These are phyloP conservation scores for Isatis lusitanica DNA, from an alignment of 441 rosid species.

Conservation along the genomic window DNA sequence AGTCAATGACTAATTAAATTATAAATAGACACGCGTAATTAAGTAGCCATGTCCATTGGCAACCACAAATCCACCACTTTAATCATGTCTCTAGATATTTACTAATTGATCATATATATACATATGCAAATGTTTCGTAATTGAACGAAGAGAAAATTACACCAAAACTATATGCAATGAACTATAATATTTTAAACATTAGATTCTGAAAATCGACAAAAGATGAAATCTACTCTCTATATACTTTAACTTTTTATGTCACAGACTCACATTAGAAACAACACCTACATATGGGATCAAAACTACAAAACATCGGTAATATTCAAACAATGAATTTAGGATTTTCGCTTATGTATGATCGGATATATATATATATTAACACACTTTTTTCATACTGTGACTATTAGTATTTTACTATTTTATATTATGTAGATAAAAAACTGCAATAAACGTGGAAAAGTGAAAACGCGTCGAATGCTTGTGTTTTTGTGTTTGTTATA, in stretches of 20 bases:
- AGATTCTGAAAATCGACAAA: background rate
- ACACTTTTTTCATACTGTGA: background rate
- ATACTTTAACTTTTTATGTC: background rate
- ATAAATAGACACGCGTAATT: conserved; percentile 14
- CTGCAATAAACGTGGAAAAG: conserved; percentile 19
- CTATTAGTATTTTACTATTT: background rate
- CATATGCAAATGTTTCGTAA: background rate
- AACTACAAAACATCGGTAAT: background rate
- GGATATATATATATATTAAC: background rate
- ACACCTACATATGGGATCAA: background rate
- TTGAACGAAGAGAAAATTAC: background rate
- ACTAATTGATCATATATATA: background rate
- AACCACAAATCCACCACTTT: conserved; percentile 20
- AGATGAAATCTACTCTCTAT: background rate
- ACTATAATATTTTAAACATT: background rate
- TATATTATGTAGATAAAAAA: background rate
- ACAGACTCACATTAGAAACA: background rate
- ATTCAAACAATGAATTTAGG: background rate
- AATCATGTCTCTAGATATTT: background rate
- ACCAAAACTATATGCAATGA: background rate
- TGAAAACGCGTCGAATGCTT: conserved; percentile 17
- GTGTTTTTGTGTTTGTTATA: background rate
- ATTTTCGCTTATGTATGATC: background rate
- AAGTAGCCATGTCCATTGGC: conserved; percentile 14
- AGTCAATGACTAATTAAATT: background rate